Base-by-base conservation (phyloP, 1,284 basidiomycete species). In the Melampsora americana region DNA sequence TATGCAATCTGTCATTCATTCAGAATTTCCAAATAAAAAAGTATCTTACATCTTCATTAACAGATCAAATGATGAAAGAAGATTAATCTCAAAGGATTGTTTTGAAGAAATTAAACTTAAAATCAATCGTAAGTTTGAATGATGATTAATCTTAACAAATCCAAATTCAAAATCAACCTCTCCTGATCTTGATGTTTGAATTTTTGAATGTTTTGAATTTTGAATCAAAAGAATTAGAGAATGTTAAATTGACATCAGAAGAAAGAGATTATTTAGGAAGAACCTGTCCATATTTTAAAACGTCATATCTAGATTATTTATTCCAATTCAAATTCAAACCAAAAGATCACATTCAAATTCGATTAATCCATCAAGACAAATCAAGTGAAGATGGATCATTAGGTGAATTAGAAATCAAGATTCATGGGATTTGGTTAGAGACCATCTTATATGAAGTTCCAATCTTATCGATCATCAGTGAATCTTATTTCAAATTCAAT, bases 391-490 rank as follows among this genome's bases (percentile, higher is more conserved):
- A 88, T 46, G n/a, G n/a, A n/a, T n/a, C n/a, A 5, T 83, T 83
- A 72, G 95, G 95, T 0, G 84, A 87, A 74, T 85, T 98, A 50
- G 88, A 90, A 70, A 89, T 98, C 77, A 86, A 88, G 76, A 88
- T 90, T 12, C 81, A 82, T 39, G 95, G 95, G 0, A 86, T 87
- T 3, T 99, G 96, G 95, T 85, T 85, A 0, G 93, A 97, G 79
- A 89, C 92, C 7, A 97, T 99, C 77, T 84, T 97, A 23, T 99
- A 96, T 89, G 95, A 99, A 84, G 93, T 98, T 0, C 94, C 93
- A 1, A 85, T 97, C 64, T 93, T 97, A 92, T 89, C 92, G 11
- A 90, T 90, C 79, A 85, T 94, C 65, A 92, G 92, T 83, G 89
- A 93, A 84, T 87, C 87, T 32, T 90, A 90, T 83, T 93, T 91